Percentiles rank a stretch among this genome's conserved stretches.
Conservation (phyloP, 2,329 filamentous ascomycete genomes). For the Dryadomyces quercus-mongolicae region DNA sequence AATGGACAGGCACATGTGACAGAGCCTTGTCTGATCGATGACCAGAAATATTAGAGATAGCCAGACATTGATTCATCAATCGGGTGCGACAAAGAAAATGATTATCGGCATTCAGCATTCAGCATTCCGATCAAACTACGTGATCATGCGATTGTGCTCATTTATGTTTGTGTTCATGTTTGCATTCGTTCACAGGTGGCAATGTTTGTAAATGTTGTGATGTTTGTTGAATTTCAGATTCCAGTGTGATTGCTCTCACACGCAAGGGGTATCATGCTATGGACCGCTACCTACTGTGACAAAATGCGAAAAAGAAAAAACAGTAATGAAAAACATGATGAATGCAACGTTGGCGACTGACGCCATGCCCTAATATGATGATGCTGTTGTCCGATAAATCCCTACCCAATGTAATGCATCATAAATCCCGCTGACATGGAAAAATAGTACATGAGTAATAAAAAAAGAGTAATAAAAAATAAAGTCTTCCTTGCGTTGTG, state of each 20-base stretch:
- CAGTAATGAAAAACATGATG: not conserved
- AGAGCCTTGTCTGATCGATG: too few species aligned
- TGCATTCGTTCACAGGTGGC: not conserved
- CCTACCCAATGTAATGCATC: not conserved
- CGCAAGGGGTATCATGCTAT: slow-evolving; percentile 3
- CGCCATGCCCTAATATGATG: not conserved
- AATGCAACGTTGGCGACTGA: not conserved
- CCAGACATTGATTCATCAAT: too few species aligned
- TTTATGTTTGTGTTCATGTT: too few species aligned
- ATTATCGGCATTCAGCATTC: too few species aligned
- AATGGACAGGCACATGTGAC: too few species aligned
- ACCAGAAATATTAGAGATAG: too few species aligned
- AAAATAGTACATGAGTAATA: not conserved
- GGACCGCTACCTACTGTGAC: not conserved
- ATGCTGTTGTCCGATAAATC: not conserved
- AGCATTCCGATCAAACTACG: too few species aligned
- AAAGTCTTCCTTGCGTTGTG: not conserved
- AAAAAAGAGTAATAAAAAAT: not conserved
- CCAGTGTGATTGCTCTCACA: not conserved
- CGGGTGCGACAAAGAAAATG: too few species aligned
- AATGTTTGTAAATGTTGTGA: not conserved
- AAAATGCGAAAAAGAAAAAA: not conserved
- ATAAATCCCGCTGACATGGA: not conserved
- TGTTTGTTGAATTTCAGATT: not conserved
- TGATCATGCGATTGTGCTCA: too few species aligned